Evolutionary conservation across 2,329 filamentous ascomycete genomes (phyloP), one percentile per base, ranked within the genome.

Genomic region (Calonectria pseudoturangicola): DNA sequence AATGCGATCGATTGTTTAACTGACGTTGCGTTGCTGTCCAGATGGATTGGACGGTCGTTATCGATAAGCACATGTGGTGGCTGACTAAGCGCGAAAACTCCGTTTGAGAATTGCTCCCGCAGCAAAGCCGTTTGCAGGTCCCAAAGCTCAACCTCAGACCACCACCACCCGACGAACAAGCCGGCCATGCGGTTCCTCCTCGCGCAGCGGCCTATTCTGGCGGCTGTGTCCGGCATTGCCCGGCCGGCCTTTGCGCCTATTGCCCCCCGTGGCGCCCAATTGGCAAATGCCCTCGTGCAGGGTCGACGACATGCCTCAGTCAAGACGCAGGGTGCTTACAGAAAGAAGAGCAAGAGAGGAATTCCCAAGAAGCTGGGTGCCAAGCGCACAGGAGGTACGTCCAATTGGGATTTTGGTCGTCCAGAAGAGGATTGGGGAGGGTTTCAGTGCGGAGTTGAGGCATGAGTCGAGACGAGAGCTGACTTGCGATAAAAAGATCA

Each of bases 281-380:
- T 82, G 78, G 82, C 82, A 73, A 86, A 86, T 82, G 81, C 83
- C 64, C 81, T 84, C 66, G 86, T 88, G 12, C 84, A 87, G 75
- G 89, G 89, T 76, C 85, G 87, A 75, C 86, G 90, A 81, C 85
- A 89, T 79, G 90, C 90, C 75, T 86, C 89, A 28, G 89, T 91
- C 82, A 92, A 92, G 82, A 87, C 90, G 54, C 92, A 93, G 85
- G 91, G 91, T 83, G 89, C 90, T 64, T 92, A 93, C 85, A 97
- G 94, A 80, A 82, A 91, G 78, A 87, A 87, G 79, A 87, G 87
- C 80, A 89, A 91, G 84, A 89, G 88, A 82, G 90, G 89, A 28
- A 88, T 91, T 73, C 87, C 89, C 36, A 98, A 98, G 87, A 95
- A 98, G 83, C 87, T 99, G 77, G 97, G 97, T 78, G 96, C 96